These are phyloP conservation scores for Boletus tomentosulus DNA, from an alignment of 768 basidiomycete species.

Conservation along the genomic window DNA sequence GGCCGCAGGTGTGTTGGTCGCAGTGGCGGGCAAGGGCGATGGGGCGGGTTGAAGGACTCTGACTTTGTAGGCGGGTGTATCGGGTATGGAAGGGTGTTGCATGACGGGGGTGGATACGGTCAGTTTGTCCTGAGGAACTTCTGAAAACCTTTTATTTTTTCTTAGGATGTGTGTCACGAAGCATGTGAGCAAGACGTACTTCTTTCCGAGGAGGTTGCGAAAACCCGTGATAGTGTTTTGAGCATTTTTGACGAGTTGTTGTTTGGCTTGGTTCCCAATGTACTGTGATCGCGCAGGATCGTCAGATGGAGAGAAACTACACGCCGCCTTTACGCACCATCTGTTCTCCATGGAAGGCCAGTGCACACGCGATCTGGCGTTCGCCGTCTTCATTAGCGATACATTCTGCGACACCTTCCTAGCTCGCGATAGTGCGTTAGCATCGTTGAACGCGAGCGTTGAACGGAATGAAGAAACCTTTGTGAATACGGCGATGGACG, in stretches of 20 bases:
- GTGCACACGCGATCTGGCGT: slow-evolving; percentile 92
- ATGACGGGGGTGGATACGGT: slow-evolving; percentile 66
- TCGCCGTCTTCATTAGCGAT: slow-evolving; percentile 99
- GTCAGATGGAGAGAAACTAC: slow-evolving; percentile 3
- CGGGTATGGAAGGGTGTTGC: slow-evolving; percentile 65
- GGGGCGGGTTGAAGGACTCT: slow-evolving; percentile 77
- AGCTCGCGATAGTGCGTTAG: not conserved
- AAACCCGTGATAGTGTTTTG: slow-evolving; percentile 95
- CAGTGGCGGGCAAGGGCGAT: slow-evolving; percentile 54
- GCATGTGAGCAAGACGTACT: slow-evolving; percentile 42
- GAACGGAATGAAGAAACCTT: slow-evolving; percentile 52
- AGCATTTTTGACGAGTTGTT: slow-evolving; percentile 92
- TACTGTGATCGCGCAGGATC: slow-evolving; percentile 52
- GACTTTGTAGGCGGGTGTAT: slow-evolving; percentile 82
- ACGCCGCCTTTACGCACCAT: slow-evolving; percentile 51
- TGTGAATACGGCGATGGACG: slow-evolving; percentile 91
- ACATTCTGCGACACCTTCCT: slow-evolving; percentile 91
- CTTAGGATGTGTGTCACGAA: not conserved
- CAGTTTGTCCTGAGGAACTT: slow-evolving; percentile 53
- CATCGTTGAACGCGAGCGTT: not conserved
- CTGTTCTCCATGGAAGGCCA: slow-evolving; percentile 89
- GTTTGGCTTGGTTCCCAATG: slow-evolving; percentile 91
- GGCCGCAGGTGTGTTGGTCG: slow-evolving; percentile 56
- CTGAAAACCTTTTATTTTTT: slow-evolving; percentile 58
- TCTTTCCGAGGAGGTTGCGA: slow-evolving; percentile 89